phyloP scores from a whole-genome alignment of 2,329 filamentous ascomycete species.

The Penicillium sp. region DNA sequence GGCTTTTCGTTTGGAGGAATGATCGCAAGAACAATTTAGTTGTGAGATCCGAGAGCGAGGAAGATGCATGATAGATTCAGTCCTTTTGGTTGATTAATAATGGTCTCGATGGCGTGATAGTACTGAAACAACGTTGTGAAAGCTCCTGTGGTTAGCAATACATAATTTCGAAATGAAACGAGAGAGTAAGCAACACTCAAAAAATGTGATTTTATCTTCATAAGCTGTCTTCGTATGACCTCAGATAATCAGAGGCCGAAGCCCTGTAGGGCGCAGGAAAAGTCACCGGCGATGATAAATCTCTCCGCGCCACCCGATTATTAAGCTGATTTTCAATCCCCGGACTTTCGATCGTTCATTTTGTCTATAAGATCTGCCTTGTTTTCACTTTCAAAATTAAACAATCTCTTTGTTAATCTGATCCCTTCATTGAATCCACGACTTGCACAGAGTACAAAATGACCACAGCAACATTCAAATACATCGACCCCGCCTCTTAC shows the following conservation, averaged over 20 bases:
- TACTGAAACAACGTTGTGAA: background rate
- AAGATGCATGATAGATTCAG: background rate
- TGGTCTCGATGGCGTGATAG: background rate
- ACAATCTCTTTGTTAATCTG: too few relatives aligned
- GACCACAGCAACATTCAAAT: slow-evolving; percentile 61
- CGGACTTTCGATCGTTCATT: background rate
- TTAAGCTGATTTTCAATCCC: background rate
- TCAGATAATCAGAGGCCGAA: too few relatives aligned
- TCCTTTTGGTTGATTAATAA: background rate
- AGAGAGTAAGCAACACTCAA: too few relatives aligned
- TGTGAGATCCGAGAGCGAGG: background rate
- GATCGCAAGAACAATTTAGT: slow-evolving; percentile 11
- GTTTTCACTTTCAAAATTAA: background rate
- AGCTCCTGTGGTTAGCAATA: too few relatives aligned
- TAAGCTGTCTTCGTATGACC: too few relatives aligned
- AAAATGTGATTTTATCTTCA: too few relatives aligned
- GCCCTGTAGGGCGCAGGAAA: background rate
- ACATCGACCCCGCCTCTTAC: slow-evolving; percentile 59
- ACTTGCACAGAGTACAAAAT: slow-evolving; percentile 45
- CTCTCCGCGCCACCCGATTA: background rate
- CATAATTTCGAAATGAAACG: too few relatives aligned
- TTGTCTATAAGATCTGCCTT: background rate
- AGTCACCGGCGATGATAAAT: background rate
- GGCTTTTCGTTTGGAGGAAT: slow-evolving; percentile 27
- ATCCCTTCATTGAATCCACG: too few relatives aligned